Evolutionary conservation across 2,329 filamentous ascomycete genomes (phyloP).

Genomic region (Zasmidium citrigriseum): DNA sequence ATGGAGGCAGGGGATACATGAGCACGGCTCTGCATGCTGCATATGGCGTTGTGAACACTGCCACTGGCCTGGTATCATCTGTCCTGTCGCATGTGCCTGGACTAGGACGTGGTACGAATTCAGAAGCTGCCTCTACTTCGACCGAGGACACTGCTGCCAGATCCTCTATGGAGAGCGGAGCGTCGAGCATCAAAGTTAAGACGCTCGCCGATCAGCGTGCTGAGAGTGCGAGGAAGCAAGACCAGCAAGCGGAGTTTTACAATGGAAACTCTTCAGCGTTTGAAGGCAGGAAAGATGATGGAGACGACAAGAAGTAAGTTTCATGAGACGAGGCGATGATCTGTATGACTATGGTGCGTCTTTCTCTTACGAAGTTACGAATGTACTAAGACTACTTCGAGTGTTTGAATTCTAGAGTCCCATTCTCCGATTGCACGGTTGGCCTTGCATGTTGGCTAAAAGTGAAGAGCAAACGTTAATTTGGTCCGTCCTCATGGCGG

Average conservation of each 20-base stretch:
- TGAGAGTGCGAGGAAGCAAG: constrained; percentile 37
- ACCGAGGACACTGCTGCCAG: neutral
- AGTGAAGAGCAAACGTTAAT: too few relatives aligned
- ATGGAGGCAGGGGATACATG: constrained; percentile 31
- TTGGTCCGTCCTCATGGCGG: too few relatives aligned
- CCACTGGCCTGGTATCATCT: constrained; percentile 22
- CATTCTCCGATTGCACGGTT: too few relatives aligned
- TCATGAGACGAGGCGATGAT: neutral
- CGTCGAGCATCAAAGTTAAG: constrained; percentile 42
- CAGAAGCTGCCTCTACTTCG: constrained; percentile 1
- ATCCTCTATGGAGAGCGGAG: neutral
- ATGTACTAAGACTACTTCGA: too few relatives aligned
- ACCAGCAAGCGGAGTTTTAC: constrained; percentile 69
- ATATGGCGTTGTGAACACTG: constrained; percentile 19
- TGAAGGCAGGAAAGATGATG: constrained; percentile 54
- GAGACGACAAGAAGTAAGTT: constrained; percentile 45
- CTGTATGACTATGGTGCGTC: neutral
- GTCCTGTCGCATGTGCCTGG: constrained; percentile 23
- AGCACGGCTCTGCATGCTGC: constrained; percentile 23
- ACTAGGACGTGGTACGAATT: constrained; percentile 21
- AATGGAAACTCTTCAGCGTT: constrained; percentile 83
- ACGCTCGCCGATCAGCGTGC: constrained; percentile 49
- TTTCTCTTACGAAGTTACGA: too few relatives aligned
- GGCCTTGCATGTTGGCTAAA: too few relatives aligned
- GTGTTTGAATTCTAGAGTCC: too few relatives aligned